A percentile compares a stretch with the other conserved stretches of the same genome.
These are phyloP conservation scores for Phragmites australis DNA, from an alignment of 176 grass and related monocot species.

Conservation along the genomic window DNA sequence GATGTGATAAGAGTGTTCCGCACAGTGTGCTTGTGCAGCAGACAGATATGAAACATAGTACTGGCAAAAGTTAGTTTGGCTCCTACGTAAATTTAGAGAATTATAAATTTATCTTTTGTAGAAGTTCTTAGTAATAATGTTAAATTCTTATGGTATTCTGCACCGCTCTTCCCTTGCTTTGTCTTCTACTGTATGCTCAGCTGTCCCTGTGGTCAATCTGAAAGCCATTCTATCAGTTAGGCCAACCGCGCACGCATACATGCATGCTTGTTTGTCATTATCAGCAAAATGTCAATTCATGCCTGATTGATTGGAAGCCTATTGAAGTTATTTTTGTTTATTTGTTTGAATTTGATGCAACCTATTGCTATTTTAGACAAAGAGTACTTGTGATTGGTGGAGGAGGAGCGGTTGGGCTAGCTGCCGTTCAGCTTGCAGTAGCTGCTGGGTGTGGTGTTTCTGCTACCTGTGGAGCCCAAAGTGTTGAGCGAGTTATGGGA, in stretches of 20 bases:
- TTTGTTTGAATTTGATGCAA: not conserved
- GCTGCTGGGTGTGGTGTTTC: conserved; percentile 74
- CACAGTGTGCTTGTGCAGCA: not conserved
- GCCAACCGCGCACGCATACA: not conserved
- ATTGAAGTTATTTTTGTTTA: conserved; percentile 13
- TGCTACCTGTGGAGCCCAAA: conserved; percentile 82
- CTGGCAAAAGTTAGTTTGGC: not conserved
- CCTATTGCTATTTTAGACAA: conserved; percentile 57
- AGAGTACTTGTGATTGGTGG: conserved; percentile 89
- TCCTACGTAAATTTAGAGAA: not conserved
- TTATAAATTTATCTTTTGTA: not conserved
- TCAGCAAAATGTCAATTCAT: not conserved
- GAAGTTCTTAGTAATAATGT: not conserved
- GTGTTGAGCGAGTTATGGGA: conserved; percentile 62
- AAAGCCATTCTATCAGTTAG: conserved; percentile 16
- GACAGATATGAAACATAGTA: not conserved
- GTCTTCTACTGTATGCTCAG: not conserved
- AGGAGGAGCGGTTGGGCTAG: conserved; percentile 90
- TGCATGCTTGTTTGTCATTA: not conserved
- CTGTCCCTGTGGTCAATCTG: not conserved
- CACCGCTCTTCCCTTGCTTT: not conserved
- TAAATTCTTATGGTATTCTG: not conserved
- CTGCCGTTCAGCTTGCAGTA: conserved; percentile 77
- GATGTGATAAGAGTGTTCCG: not conserved
- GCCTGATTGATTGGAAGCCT: conserved; percentile 16